Conservation (phyloP, 2,329 filamentous ascomycete species). For the Aspergillus clavatus region DNA sequence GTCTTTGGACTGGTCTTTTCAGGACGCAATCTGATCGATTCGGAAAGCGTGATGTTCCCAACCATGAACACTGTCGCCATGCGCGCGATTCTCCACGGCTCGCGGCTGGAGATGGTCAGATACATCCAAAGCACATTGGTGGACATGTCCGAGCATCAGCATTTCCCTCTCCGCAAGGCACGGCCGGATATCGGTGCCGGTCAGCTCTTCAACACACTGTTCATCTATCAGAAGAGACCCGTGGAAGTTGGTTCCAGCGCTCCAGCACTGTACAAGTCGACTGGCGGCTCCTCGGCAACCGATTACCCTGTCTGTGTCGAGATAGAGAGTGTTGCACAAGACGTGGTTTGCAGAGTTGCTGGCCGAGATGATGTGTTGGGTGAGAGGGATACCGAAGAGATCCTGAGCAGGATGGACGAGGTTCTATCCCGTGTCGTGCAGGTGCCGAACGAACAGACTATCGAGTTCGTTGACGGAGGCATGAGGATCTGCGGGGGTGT, state of each 20-base stretch:
- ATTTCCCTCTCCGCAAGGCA: constrained; percentile 69
- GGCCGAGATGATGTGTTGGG: constrained; percentile 57
- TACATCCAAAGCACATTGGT: constrained; percentile 69
- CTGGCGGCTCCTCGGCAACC: constrained; percentile 61
- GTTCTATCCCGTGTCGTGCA: constrained; percentile 55
- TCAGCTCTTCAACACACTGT: constrained; percentile 59
- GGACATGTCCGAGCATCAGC: constrained; percentile 65
- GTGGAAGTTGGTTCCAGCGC: constrained; percentile 23
- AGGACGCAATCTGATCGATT: constrained; percentile 70
- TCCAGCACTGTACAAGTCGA: constrained; percentile 54
- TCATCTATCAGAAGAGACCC: constrained; percentile 59
- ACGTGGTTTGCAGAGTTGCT: constrained; percentile 66
- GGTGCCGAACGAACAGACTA: constrained; percentile 45
- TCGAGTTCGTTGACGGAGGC: constrained; percentile 49
- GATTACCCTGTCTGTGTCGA: constrained; percentile 82
- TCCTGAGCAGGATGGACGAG: constrained; percentile 58
- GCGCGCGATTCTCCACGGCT: constrained; percentile 67
- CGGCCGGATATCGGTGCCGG: constrained; percentile 48
- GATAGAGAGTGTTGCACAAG: constrained; percentile 58
- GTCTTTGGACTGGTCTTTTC: constrained; percentile 79
- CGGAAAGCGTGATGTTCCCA: constrained; percentile 69
- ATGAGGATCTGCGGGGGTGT: constrained; percentile 63
- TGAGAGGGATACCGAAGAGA: constrained; percentile 38
- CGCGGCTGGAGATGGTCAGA: constrained; percentile 57
- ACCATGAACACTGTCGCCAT: constrained; percentile 88